Conservation (phyloP, 495 filamentous ascomycete species). For the Hypomontagnella submonticulosa region DNA sequence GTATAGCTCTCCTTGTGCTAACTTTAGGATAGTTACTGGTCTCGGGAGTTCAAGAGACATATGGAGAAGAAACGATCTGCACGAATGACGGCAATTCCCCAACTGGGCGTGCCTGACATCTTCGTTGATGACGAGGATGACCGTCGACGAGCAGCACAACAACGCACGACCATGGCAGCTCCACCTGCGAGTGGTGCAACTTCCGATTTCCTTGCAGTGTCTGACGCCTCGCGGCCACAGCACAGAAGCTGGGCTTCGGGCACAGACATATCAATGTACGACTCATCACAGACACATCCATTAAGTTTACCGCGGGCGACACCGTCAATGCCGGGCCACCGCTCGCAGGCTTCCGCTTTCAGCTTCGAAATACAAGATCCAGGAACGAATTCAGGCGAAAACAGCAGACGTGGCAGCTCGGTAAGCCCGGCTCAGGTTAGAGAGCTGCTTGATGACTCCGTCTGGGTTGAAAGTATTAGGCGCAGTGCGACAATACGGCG, state of each 20-base stretch:
- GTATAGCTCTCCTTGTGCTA: slow-evolving; percentile 12
- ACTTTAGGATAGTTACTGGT: slow-evolving; percentile 69
- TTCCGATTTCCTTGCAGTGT: slow-evolving; percentile 50
- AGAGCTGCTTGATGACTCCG: slow-evolving; percentile 83
- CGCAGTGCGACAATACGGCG: slow-evolving; percentile 84
- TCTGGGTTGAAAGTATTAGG: slow-evolving; percentile 91
- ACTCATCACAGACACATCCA: slow-evolving; percentile 56
- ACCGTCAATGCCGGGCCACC: slow-evolving; percentile 46
- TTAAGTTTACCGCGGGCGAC: slow-evolving; percentile 52
- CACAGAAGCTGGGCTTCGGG: slow-evolving; percentile 55
- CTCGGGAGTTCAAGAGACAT: slow-evolving; percentile 79
- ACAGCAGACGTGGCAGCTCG: slow-evolving; percentile 70
- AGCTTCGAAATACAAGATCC: slow-evolving; percentile 59
- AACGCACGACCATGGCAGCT: slow-evolving; percentile 42
- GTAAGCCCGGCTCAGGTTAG: slow-evolving; percentile 83
- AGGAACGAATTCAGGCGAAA: slow-evolving; percentile 46
- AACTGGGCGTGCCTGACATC: slow-evolving; percentile 90
- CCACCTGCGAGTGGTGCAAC: slow-evolving; percentile 30
- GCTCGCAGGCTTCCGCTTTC: slow-evolving; percentile 50
- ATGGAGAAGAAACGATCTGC: slow-evolving; percentile 73
- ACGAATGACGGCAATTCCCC: slow-evolving; percentile 79
- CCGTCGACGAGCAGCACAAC: slow-evolving; percentile 34
- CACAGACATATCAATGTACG: slow-evolving; percentile 55
- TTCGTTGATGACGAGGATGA: slow-evolving; percentile 76
- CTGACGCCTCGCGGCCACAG: slow-evolving; percentile 50